These are phyloP conservation scores for Drechmeria coniospora DNA, from an alignment of 2,329 filamentous ascomycete species.

Conservation along the genomic window DNA sequence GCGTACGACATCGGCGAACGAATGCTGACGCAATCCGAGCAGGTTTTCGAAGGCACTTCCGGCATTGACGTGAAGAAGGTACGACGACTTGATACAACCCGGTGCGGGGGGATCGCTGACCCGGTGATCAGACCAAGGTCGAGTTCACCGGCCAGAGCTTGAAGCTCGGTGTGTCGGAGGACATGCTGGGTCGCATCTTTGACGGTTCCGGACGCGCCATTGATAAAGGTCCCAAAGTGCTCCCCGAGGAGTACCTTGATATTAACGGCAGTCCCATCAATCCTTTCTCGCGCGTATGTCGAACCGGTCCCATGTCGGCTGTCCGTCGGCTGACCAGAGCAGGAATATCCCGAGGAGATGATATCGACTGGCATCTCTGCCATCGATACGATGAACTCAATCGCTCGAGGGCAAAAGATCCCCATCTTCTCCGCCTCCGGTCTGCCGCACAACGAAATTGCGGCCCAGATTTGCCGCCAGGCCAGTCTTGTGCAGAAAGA, in stretches of 20 bases:
- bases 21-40: conserved; percentile 13
- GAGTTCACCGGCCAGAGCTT: conserved; percentile 94
- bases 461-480: conserved; percentile 95
- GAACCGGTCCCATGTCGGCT: too few relatives aligned
- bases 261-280: conserved; percentile 99
- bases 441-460: conserved; percentile 99
- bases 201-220: conserved; percentile 96
- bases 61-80: conserved; percentile 99
- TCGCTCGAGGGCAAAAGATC: conserved; percentile 98
- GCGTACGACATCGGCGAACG: conserved; percentile 4
- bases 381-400: conserved; percentile 96
- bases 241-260: conserved; percentile 95
- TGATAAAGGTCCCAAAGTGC: conserved; percentile 95
- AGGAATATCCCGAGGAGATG: conserved; percentile 99
- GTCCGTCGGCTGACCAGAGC: conserved; percentile 7
- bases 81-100: conserved; percentile 10
- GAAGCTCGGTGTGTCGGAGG: conserved; percentile 97
- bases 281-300: conserved; percentile 74
- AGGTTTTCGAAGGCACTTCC: conserved; percentile 95
- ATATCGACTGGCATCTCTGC: conserved; percentile 98
- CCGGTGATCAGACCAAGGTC: conserved; percentile 63
- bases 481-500: conserved; percentile 73
- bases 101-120: conserved; percentile 9
- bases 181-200: conserved; percentile 98
- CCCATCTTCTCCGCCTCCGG: conserved; percentile 97